phyloP scores from a whole-genome alignment of 139 green algal genomes.

The Volvox africanus region DNA sequence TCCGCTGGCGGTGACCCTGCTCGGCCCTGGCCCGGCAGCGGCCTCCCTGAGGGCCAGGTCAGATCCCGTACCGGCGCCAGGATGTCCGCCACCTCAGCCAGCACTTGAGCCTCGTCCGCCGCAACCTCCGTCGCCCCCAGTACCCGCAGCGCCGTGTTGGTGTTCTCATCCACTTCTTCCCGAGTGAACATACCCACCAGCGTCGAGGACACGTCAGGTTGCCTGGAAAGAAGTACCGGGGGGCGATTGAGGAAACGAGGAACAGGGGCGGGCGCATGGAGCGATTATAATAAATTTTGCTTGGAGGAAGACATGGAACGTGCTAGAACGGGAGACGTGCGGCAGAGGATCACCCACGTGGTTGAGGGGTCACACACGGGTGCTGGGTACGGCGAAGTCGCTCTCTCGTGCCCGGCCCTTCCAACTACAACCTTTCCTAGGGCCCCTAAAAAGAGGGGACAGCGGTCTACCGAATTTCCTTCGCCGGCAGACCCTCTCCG shows the following conservation, averaged over 20 bases:
- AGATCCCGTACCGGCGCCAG: slow-evolving; percentile 74
- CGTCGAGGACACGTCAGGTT: slow-evolving; percentile 74
- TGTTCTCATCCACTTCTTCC: slow-evolving; percentile 77
- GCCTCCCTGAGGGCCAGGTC: slow-evolving; percentile 82
- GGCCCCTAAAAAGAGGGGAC: too few relatives aligned
- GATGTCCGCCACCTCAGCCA: slow-evolving; percentile 71
- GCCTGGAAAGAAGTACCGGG: slow-evolving; percentile 35
- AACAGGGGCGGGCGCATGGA: not conserved
- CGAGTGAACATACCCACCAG: slow-evolving; percentile 87
- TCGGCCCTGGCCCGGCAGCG: slow-evolving; percentile 12
- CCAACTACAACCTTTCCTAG: too few relatives aligned
- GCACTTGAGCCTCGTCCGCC: not conserved
- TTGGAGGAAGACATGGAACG: too few relatives aligned
- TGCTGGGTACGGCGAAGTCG: too few relatives aligned
- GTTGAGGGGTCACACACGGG: too few relatives aligned
- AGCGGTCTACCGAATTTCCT: too few relatives aligned
- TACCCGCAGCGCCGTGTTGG: slow-evolving; percentile 67
- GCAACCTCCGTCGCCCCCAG: slow-evolving; percentile 59
- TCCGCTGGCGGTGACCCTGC: too few relatives aligned
- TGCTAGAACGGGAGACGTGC: too few relatives aligned
- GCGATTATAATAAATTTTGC: too few relatives aligned
- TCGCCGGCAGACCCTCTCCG: too few relatives aligned
- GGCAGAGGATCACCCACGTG: too few relatives aligned
- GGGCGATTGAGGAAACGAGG: not conserved
- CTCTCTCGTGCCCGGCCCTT: too few relatives aligned